phyloP scores from a whole-genome alignment of 164 flowering plant species.

The Kingdonia uniflora region DNA sequence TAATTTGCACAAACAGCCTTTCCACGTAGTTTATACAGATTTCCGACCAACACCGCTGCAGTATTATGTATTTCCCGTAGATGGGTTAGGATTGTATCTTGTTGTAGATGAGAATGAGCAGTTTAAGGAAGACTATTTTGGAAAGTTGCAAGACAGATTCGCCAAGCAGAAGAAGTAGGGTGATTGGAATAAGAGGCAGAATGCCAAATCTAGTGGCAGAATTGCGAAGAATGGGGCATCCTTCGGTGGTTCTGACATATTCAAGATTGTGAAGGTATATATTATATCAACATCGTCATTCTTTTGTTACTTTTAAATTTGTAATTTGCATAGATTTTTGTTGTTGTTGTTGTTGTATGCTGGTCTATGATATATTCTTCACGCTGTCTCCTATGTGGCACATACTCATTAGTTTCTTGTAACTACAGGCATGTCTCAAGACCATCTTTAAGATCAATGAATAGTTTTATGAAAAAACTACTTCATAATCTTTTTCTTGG shows the following conservation, averaged over 20 bases:
- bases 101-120: constrained; percentile 94
- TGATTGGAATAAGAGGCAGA: constrained; percentile 33
- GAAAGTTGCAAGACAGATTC: constrained; percentile 81
- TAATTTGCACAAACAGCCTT: constrained; percentile 86
- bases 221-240: constrained; percentile 64
- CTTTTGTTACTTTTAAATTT: too few relatives aligned
- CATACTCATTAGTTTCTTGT: too few relatives aligned
- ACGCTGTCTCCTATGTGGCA: too few relatives aligned
- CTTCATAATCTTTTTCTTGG: too few relatives aligned
- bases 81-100: constrained; percentile 81
- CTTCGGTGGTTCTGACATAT: constrained; percentile 82
- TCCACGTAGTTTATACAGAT: constrained; percentile 98
- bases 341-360: too few relatives aligned
- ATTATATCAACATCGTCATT: too few relatives aligned
- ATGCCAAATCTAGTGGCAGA: constrained; percentile 55
- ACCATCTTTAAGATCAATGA: too few relatives aligned
- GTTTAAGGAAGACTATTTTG: constrained; percentile 83
- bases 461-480: too few relatives aligned
- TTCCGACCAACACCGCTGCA: constrained; percentile 94
- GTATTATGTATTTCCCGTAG: constrained; percentile 91
- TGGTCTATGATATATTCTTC: too few relatives aligned
- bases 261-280: constrained; percentile 90
- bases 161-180: constrained; percentile 37
- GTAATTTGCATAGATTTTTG: too few relatives aligned
- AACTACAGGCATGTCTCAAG: too few relatives aligned